Evolutionary conservation across 1,139 yeast genomes (phyloP).

Genomic region (Sugiyamaella paludigena): DNA sequence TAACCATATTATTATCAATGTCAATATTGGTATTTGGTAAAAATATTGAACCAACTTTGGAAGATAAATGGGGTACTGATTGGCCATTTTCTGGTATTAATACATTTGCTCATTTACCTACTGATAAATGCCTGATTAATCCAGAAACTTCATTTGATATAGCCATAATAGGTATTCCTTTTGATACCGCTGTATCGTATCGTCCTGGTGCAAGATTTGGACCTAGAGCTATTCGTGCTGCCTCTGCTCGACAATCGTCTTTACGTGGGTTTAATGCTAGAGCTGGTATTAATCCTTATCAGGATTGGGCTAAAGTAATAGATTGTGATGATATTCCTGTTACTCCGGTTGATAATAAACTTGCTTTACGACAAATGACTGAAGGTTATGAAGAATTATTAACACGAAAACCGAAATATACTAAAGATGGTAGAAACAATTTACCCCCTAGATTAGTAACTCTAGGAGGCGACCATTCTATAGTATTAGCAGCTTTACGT

Average conservation of each 20-base stretch:
- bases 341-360: conserved; percentile 71
- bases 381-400: conserved; percentile 62
- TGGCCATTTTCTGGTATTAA: conserved; percentile 28
- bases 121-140: conserved; percentile 54
- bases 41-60: conserved; percentile 16
- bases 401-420: conserved; percentile 38
- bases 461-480: conserved; percentile 55
- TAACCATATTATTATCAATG: no score
- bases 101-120: conserved; percentile 71
- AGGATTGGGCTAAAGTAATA: conserved; percentile 52
- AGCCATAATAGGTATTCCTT: conserved; percentile 73
- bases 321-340: conserved; percentile 84
- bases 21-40: no score
- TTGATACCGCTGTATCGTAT: conserved; percentile 73
- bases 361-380: conserved; percentile 71
- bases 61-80: conserved; percentile 27
- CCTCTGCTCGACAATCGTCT: conserved; percentile 55
- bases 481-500: conserved; percentile 64
- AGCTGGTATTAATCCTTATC: conserved; percentile 62
- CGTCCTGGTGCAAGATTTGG: conserved; percentile 81
- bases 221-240: conserved; percentile 72
- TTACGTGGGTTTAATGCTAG: conserved; percentile 48
- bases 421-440: conserved; percentile 10
- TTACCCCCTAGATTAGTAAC: conserved; percentile 24
- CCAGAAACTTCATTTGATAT: conserved; percentile 49